Evolutionary conservation across 2,329 filamentous ascomycete genomes (phyloP), one percentile per base, ranked within the genome.

Genomic region (Phialophora chinensis): DNA sequence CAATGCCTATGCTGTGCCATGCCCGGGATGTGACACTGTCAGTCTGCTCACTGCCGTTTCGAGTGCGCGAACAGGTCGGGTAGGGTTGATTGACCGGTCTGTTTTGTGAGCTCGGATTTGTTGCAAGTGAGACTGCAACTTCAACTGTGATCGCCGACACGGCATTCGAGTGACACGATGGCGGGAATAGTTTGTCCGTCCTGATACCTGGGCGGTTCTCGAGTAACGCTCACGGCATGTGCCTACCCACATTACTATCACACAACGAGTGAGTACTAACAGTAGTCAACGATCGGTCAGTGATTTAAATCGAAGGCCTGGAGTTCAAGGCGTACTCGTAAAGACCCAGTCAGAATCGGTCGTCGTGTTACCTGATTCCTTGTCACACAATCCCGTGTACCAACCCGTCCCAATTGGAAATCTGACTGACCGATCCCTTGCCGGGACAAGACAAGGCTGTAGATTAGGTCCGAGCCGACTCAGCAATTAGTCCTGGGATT

Each of bases 401-500:
- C 10, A 52, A 11, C 23, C 20, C 20, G 23, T 27, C 4, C 20
- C 10, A 10, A 12, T 17, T 52, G n/a, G 10, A 17, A 52, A 27
- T 3, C 10, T 8, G 49, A 52, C 10, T 29, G 29, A 23, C 25
- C 17, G 38, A 44, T 44, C 14, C 27, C 7, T 25, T 35, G 10
- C 29, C 4, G 11, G 3, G 17, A 20, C 23, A 25, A 23, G 27
- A 47, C 59, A 23, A 61, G 59, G 59, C 59, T 54, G 59, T 23
- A 27, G 5, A 12, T 38, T 33, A n/a, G 11, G n/a, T 25, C 38
- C 31, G 29, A 42, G 29, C 17, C 12, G 47, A 61, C 59, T 42
- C 27, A 61, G 59, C 44, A 60, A 49, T 52, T 60, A 60, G 58
- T 60, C 44, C 38, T 49, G 33, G 33, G n/a, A n/a, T 44, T 44